Percentiles rank a stretch among this genome's conserved stretches.
These are phyloP conservation scores for Bassia scoparia DNA, from an alignment of 148 eudicot genomes.

Conservation along the genomic window DNA sequence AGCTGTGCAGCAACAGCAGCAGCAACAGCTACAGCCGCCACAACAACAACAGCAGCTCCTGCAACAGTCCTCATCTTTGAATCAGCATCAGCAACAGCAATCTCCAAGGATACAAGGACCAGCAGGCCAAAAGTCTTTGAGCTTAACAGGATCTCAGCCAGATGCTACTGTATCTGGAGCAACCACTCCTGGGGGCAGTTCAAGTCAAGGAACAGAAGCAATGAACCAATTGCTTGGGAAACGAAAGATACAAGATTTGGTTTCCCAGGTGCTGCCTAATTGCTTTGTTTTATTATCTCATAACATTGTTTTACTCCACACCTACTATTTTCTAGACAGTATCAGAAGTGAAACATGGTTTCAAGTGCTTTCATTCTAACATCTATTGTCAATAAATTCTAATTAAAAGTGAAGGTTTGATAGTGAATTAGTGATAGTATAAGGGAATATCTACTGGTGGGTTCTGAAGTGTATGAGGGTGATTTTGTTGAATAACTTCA, in stretches of 20 bases:
- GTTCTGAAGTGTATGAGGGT: neutral
- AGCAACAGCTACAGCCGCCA: conserved; percentile 24
- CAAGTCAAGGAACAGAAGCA: conserved; percentile 92
- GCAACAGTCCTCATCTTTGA: conserved; percentile 43
- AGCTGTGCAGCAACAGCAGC: conserved; percentile 36
- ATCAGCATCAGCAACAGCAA: conserved; percentile 57
- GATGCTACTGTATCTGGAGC: conserved; percentile 89
- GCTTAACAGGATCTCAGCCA: conserved; percentile 94
- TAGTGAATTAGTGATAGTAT: neutral
- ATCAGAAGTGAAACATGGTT: too few relatives aligned
- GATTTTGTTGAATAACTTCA: too few relatives aligned
- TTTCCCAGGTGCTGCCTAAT: conserved; percentile 61
- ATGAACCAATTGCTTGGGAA: conserved; percentile 89
- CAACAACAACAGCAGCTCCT: conserved; percentile 31
- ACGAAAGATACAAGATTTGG: conserved; percentile 89
- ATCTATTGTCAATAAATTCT: conserved; percentile 8
- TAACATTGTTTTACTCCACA: too few relatives aligned
- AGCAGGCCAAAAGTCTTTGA: conserved; percentile 71
- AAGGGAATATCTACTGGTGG: neutral
- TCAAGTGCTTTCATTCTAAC: neutral
- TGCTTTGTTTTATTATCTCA: neutral
- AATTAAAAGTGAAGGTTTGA: conserved; percentile 4
- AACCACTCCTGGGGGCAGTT: conserved; percentile 87
- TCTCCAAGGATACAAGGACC: conserved; percentile 67
- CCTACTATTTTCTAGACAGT: too few relatives aligned